Conservation (phyloP, 2,329 filamentous ascomycete species). For the Lasiodiplodia theobromae region DNA sequence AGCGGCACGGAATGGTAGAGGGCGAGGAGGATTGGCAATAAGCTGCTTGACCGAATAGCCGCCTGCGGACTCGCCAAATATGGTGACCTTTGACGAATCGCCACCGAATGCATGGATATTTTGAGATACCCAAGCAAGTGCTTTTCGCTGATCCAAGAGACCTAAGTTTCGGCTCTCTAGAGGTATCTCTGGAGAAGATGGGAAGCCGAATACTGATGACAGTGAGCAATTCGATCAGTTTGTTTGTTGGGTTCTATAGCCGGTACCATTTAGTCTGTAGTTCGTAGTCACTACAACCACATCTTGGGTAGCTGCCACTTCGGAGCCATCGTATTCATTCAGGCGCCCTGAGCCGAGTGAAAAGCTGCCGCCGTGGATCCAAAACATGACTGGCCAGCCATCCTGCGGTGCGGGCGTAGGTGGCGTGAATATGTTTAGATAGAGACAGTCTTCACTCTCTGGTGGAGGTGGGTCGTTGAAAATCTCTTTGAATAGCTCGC, state of each 20-base stretch:
- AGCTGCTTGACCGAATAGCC: slow-evolving; percentile 50
- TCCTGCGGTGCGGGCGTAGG: slow-evolving; percentile 48
- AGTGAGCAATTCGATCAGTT: slow-evolving; percentile 55
- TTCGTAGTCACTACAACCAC: slow-evolving; percentile 80
- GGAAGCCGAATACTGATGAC: slow-evolving; percentile 1
- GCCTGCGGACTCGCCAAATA: slow-evolving; percentile 56
- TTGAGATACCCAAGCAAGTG: slow-evolving; percentile 54
- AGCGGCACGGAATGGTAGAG: slow-evolving; percentile 50
- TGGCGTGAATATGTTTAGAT: slow-evolving; percentile 67
- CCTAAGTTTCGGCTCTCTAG: slow-evolving; percentile 57
- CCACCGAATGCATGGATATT: slow-evolving; percentile 55
- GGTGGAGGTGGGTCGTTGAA: slow-evolving; percentile 15
- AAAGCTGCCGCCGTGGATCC: slow-evolving; percentile 63
- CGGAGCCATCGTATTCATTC: slow-evolving; percentile 68
- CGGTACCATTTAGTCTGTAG: slow-evolving; percentile 73
- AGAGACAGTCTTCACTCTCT: slow-evolving; percentile 64
- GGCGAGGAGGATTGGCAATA: not conserved
- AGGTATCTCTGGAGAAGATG: slow-evolving; percentile 37
- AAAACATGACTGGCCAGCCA: slow-evolving; percentile 60
- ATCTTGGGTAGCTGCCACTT: slow-evolving; percentile 58
- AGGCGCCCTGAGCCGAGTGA: slow-evolving; percentile 54
- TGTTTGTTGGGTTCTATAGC: slow-evolving; percentile 65
- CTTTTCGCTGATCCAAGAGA: slow-evolving; percentile 55
- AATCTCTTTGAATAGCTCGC: not conserved
- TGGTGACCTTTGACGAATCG: slow-evolving; percentile 47